These are phyloP conservation scores for Lodderomyces elongisporus DNA, from an alignment of 1,139 yeast species.

Conservation along the genomic window DNA sequence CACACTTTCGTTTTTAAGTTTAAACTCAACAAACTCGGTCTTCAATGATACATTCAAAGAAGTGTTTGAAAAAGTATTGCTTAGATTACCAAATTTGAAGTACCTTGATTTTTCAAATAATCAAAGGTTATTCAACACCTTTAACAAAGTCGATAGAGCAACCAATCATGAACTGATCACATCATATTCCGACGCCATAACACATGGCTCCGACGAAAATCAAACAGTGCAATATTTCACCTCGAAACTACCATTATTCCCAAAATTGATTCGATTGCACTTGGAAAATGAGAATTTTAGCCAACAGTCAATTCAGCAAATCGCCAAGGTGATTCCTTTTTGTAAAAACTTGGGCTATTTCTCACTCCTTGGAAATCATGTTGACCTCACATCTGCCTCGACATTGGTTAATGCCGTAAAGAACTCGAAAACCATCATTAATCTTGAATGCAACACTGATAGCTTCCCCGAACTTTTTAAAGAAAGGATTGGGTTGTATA, in stretches of 20 bases:
- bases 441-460: constrained; percentile 37
- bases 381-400: constrained; percentile 41
- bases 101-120: constrained; percentile 69
- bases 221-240: constrained; percentile 36
- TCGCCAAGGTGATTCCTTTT: constrained; percentile 60
- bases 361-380: constrained; percentile 55
- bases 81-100: constrained; percentile 47
- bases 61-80: constrained; percentile 27
- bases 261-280: constrained; percentile 52
- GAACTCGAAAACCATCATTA: constrained; percentile 35
- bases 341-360: constrained; percentile 54
- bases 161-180: not conserved
- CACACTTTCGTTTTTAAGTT: constrained; percentile 55
- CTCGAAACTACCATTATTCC: constrained; percentile 55
- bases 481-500: constrained; percentile 58
- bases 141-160: no score
- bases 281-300: constrained; percentile 55
- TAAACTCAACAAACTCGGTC: constrained; percentile 60
- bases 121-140: constrained; percentile 46
- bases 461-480: constrained; percentile 40
- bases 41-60: constrained; percentile 30
- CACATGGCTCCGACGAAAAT: not conserved
- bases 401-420: constrained; percentile 39
- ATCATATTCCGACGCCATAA: not conserved
- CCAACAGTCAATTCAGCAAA: constrained; percentile 42